phyloP scores from a whole-genome alignment of 305 asterid species.

The Lippia alba region DNA sequence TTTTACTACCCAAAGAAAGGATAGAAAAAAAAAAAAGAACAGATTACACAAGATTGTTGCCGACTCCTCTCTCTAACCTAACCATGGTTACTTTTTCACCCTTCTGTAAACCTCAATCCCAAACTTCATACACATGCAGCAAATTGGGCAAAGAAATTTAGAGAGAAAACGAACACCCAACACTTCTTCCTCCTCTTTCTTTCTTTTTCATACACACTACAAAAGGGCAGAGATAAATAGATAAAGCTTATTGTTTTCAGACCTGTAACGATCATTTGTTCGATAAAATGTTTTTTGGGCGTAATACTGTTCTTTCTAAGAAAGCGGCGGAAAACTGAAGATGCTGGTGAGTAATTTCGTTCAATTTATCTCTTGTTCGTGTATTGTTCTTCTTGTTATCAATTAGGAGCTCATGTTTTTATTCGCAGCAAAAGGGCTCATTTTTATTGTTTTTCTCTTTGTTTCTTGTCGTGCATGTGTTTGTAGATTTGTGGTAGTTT shows the following conservation, averaged over 20 bases:
- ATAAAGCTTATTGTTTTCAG: slow-evolving; percentile 25
- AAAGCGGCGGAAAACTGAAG: slow-evolving; percentile 22
- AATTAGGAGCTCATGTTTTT: slow-evolving; percentile 19
- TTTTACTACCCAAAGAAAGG: slow-evolving; percentile 5
- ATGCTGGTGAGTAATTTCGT: slow-evolving; percentile 43
- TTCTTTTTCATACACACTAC: slow-evolving; percentile 7
- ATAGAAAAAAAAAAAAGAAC: not conserved
- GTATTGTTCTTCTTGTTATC: not conserved
- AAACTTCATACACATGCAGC: slow-evolving; percentile 47
- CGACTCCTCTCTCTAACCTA: slow-evolving; percentile 45
- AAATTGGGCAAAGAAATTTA: slow-evolving; percentile 43
- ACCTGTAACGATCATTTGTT: slow-evolving; percentile 26
- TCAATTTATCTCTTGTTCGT: slow-evolving; percentile 6
- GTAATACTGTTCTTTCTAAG: slow-evolving; percentile 4
- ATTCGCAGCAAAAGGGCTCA: slow-evolving; percentile 23
- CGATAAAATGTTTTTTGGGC: not conserved
- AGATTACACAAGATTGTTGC: slow-evolving; percentile 45
- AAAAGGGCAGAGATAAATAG: slow-evolving; percentile 18
- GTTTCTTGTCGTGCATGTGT: slow-evolving; percentile 37
- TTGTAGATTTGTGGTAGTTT: slow-evolving; percentile 41
- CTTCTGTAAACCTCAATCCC: slow-evolving; percentile 33
- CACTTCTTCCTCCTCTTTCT: slow-evolving; percentile 10
- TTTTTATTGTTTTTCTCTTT: slow-evolving; percentile 7
- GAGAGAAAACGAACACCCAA: slow-evolving; percentile 16
- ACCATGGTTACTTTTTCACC: slow-evolving; percentile 64